Evolutionary conservation across 306 rosid species (phyloP), one percentile per base, ranked within the genome.

Genomic region (Sphenostylis stenocarpa): DNA sequence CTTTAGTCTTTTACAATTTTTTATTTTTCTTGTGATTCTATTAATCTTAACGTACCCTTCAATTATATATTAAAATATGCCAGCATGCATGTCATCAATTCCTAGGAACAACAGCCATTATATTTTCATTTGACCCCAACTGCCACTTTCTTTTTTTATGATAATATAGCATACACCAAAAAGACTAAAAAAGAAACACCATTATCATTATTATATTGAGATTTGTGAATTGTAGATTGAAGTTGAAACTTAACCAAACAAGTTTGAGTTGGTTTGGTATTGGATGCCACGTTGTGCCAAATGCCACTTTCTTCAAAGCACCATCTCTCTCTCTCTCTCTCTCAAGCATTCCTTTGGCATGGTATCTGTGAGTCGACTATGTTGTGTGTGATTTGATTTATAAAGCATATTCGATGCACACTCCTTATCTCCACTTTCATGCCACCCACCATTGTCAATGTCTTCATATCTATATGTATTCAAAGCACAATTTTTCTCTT

Each of bases 281-380:
- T 73, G 76, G 52, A 66, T 80, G 71, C n/a, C 80, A 75, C 84
- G 58, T 75, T 68, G n/a, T 34, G 76, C 58, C 84, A 75, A 80
- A 74, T 80, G 77, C 76, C 80, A 75, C 41, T 81, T 58, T 67
- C 17, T 55, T 67, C 38, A 74, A 36, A 53, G 36, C 36, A 39
- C 3, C 31, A 33, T n/a, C n/a, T n/a, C n/a, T n/a, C n/a, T n/a
- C n/a, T n/a, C n/a, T n/a, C n/a, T n/a, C n/a, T n/a, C n/a, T n/a
- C n/a, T n/a, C n/a, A n/a, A n/a, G n/a, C n/a, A 17, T 71, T 71
- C 20, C 10, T 13, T 58, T 58, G 19, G 0, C 19, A 57, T 13
- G 11, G 24, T 21, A 52, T 72, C 6, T 38, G 6, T 6, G n/a
- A 51, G 65, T 34, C 66, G 14, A 53, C 52, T 13, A 38, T 55